phyloP scores from a whole-genome alignment of 2,329 filamentous ascomycete species.

The Xylaria sp. region DNA sequence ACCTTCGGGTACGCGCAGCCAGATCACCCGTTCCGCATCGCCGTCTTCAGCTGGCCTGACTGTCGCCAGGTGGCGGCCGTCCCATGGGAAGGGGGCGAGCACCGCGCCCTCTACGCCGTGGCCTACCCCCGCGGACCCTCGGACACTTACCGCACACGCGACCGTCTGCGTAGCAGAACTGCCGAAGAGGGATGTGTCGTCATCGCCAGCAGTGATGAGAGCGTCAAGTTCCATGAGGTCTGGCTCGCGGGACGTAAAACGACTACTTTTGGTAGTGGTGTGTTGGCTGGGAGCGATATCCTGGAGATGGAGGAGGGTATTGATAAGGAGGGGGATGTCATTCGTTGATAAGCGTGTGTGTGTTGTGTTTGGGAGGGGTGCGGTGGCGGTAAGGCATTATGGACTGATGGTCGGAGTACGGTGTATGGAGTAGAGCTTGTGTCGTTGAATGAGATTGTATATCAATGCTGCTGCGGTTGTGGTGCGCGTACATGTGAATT shows the following conservation, averaged over 20 bases:
- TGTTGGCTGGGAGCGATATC: conserved; percentile 85
- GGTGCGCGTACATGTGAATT: neutral
- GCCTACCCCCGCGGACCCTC: conserved; percentile 71
- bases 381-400: neutral
- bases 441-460: neutral
- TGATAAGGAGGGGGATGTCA: conserved; percentile 76
- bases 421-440: neutral
- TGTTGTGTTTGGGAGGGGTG: neutral
- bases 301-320: conserved; percentile 84
- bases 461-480: neutral
- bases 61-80: conserved; percentile 87
- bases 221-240: conserved; percentile 94
- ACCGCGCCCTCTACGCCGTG: conserved; percentile 87
- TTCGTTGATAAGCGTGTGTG: conserved; percentile 63
- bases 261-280: conserved; percentile 63
- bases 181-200: conserved; percentile 84
- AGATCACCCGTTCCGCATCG: conserved; percentile 87
- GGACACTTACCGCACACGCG: conserved; percentile 60
- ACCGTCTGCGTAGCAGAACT: conserved; percentile 60
- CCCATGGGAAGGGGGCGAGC: conserved; percentile 82
- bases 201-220: conserved; percentile 90
- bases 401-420: neutral
- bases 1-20: conserved; percentile 95
- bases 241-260: conserved; percentile 75
- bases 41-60: conserved; percentile 93